Base-by-base conservation (phyloP, 164 flowering plant species). In the Nelumbo lutea region DNA sequence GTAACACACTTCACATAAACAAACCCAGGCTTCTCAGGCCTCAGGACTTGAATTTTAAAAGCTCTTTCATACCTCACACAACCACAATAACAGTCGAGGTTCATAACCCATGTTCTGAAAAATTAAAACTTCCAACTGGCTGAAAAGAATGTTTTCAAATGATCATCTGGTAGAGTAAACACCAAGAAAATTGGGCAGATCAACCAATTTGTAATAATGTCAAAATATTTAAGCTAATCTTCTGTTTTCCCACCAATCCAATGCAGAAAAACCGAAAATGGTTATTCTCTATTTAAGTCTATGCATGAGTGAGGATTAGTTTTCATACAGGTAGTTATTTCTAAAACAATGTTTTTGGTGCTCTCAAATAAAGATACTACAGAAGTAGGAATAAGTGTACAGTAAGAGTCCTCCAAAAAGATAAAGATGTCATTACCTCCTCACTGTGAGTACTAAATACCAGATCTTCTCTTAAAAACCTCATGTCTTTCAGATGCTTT, bases 391-490 rank as follows among this genome's bases (percentile, higher is more conserved):
- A 42, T 61, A 48, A 40, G 58, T 61, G 6, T 46, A n/a, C 15
- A 71, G 40, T 50, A 65, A 46, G 47, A 66, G 40, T 56, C 62
- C 42, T 15, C 39, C 7, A 39, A 72, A 39, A 44, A 4, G 40
- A 42, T 15, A 57, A 45, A 48, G 58, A 63, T 39, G 8, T 40
- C 9, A 60, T 60, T 84, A 89, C 99, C 98, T 95, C 86, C 73
- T 88, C 93, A 67, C 98, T 96, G 79, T 90, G 98, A 70, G 84
- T 81, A 65, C 95, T 87, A 73, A 90, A 88, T 69, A 96, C 64
- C 80, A 96, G 74, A 75, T 96, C 98, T 76, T 96, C 99, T 67
- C 93, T 82, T 64, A 96, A 71, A 75, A 96, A 90, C 45, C 81
- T 84, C 74, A 89, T 84, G 53, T 91, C 95, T 82, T 90, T 96